Conservation (phyloP, 345 rosid genomes). For the Gossypium sturtianum region DNA sequence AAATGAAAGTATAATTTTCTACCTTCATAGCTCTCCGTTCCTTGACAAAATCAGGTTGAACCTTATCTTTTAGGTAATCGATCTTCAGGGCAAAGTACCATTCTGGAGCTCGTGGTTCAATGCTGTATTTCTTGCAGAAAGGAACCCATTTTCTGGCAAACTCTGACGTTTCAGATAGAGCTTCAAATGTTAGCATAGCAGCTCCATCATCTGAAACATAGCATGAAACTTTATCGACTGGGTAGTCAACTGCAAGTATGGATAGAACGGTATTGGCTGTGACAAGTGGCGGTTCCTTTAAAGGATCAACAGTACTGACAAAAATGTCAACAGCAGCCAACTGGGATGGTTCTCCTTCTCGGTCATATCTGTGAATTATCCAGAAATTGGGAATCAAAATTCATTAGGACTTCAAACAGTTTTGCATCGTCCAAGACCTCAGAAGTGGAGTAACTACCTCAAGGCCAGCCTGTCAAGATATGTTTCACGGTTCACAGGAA, state of each 20-base stretch:
- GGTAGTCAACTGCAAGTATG: conserved; percentile 89
- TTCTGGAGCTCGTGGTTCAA: conserved; percentile 97
- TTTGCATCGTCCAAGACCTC: background rate
- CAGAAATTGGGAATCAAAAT: background rate
- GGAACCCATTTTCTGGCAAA: conserved; percentile 97
- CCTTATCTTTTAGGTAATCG: conserved; percentile 89
- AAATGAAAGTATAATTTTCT: background rate
- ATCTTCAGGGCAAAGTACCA: conserved; percentile 83
- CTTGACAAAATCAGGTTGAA: conserved; percentile 86
- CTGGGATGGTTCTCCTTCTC: conserved; percentile 86
- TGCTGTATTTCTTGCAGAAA: conserved; percentile 69
- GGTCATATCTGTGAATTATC: conserved; percentile 55
- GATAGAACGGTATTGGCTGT: conserved; percentile 92
- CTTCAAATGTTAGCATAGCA: conserved; percentile 87
- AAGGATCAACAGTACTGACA: conserved; percentile 94
- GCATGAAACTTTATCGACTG: conserved; percentile 91
- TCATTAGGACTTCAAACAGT: background rate
- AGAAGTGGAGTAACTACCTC: conserved; percentile 37
- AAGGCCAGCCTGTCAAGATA: conserved; percentile 89
- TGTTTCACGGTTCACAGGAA: conserved; percentile 88
- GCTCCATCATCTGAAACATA: conserved; percentile 96
- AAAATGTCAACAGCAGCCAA: conserved; percentile 89
- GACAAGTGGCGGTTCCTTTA: conserved; percentile 95
- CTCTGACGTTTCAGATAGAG: conserved; percentile 84
- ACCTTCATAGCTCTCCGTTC: conserved; percentile 99